Evolutionary conservation across 257 asterid species (phyloP).

Genomic region (Parsonsia alboflavescens): DNA sequence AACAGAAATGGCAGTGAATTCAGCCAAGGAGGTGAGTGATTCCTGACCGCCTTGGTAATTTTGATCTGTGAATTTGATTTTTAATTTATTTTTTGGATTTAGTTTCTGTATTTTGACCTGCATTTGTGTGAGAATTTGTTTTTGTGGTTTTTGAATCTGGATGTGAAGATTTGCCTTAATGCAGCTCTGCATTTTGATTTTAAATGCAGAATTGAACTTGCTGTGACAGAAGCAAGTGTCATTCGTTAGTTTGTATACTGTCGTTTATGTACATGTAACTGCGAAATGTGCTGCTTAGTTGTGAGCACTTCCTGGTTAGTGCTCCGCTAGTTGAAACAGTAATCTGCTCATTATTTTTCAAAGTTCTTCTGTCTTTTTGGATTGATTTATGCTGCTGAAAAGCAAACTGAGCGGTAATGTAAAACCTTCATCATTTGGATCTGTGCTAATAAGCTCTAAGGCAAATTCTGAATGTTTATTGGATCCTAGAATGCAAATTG

Average conservation of each 20-base stretch:
- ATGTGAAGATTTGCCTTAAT: neutral
- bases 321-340: neutral
- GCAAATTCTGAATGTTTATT: neutral
- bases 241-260: neutral
- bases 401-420: neutral
- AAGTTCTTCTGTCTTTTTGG: neutral
- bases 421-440: neutral
- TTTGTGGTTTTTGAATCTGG: neutral
- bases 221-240: neutral
- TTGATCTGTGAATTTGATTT: neutral
- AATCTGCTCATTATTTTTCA: neutral
- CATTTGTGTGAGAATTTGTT: neutral
- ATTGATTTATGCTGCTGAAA: neutral
- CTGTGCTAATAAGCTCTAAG: neutral
- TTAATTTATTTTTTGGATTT: neutral
- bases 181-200: neutral
- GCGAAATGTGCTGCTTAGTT: neutral
- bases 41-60: neutral
- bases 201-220: neutral
- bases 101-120: neutral
- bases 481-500: neutral
- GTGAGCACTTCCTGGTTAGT: neutral
- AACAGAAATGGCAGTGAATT: conserved; percentile 30
- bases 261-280: neutral
- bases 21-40: conserved; percentile 27